Evolutionary conservation across 2,329 filamentous ascomycete genomes (phyloP).

Genomic region (Penicillium sp.): DNA sequence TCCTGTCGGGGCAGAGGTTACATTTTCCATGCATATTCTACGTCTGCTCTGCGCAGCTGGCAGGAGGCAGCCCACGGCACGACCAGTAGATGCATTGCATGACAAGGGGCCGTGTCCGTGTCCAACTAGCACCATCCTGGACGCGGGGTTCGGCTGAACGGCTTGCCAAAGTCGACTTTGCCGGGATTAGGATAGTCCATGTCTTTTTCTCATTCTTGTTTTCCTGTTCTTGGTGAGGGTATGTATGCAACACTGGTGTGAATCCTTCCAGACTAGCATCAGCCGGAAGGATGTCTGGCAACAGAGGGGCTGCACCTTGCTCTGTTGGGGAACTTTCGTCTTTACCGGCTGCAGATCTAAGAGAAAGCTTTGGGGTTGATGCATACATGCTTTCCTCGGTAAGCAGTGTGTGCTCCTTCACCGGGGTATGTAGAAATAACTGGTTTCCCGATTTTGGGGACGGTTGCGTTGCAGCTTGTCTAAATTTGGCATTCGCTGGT

Average conservation of each 20-base stretch:
- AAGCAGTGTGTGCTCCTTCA: background rate
- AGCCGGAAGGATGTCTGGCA: background rate
- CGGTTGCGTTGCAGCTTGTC: background rate
- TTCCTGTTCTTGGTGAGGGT: background rate
- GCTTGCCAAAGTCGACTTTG: conserved; percentile 2
- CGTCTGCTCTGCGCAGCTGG: conserved; percentile 31
- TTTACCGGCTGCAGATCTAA: conserved; percentile 3
- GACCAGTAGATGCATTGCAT: conserved; percentile 7
- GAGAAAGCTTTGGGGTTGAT: conserved; percentile 13
- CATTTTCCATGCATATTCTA: conserved; percentile 46
- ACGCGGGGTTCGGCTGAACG: conserved; percentile 1
- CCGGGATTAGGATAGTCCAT: conserved; percentile 1
- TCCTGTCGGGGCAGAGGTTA: conserved; percentile 20
- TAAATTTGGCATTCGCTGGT: background rate
- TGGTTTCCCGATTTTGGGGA: conserved; percentile 5
- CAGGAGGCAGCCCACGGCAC: background rate
- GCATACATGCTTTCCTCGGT: conserved; percentile 15
- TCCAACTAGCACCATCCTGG: conserved; percentile 14
- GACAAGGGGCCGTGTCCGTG: conserved; percentile 14
- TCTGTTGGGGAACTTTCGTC: conserved; percentile 11
- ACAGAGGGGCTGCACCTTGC: conserved; percentile 12
- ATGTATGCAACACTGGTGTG: background rate
- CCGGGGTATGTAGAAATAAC: background rate
- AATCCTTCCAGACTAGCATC: background rate
- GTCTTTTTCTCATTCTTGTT: background rate